Conservation (phyloP, 164 flowering plant genomes). For the Piper longum region DNA sequence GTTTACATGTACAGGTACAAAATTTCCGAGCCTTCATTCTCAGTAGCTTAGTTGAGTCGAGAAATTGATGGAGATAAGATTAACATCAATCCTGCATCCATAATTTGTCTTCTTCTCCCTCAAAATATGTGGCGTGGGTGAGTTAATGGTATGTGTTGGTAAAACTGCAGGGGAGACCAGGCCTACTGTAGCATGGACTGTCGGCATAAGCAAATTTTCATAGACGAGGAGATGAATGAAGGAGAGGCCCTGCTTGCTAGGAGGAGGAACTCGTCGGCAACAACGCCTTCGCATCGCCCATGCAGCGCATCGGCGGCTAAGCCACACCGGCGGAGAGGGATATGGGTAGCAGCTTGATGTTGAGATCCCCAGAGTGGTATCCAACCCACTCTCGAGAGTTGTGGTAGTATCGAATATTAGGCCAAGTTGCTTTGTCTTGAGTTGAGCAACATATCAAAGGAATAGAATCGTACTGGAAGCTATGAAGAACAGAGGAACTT, state of each 20-base stretch:
- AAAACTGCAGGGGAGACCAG: slow-evolving; percentile 34
- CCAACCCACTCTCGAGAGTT: too few relatives aligned
- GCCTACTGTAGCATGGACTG: slow-evolving; percentile 49
- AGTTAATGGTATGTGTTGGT: neutral
- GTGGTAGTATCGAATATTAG: too few relatives aligned
- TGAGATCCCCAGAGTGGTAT: too few relatives aligned
- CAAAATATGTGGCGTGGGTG: neutral
- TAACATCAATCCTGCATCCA: too few relatives aligned
- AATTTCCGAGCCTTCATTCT: neutral
- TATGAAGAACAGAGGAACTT: too few relatives aligned
- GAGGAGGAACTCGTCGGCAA: slow-evolving; percentile 4
- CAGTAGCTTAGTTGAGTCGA: neutral
- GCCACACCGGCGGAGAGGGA: slow-evolving; percentile 10
- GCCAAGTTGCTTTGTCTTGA: too few relatives aligned
- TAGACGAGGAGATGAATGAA: slow-evolving; percentile 41
- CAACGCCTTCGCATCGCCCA: slow-evolving; percentile 6
- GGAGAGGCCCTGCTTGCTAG: slow-evolving; percentile 16
- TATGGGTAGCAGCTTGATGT: slow-evolving; percentile 8
- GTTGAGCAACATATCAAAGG: too few relatives aligned
- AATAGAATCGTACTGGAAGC: too few relatives aligned
- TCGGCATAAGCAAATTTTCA: slow-evolving; percentile 25
- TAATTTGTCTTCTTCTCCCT: too few relatives aligned
- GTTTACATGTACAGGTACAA: slow-evolving; percentile 58
- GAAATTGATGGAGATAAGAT: neutral
- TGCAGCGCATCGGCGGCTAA: slow-evolving; percentile 1